Conservation (phyloP, 2,329 filamentous ascomycete genomes). For the Aureobasidium zeae region DNA sequence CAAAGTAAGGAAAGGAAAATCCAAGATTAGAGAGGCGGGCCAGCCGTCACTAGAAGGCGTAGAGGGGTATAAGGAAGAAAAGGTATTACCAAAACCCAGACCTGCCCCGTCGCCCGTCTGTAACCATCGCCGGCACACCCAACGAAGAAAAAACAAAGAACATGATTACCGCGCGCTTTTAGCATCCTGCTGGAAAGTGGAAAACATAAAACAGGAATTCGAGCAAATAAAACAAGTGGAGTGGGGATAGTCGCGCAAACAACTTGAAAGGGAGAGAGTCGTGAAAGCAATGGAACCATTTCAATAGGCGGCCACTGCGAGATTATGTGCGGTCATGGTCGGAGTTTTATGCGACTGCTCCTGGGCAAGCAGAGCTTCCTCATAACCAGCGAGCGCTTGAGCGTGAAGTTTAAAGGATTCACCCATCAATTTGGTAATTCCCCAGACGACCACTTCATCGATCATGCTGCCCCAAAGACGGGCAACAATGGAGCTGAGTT, state of each 20-base stretch:
- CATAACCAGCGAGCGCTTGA: slow-evolving; percentile 87
- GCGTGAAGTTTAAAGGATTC: slow-evolving; percentile 96
- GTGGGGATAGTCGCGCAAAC: too few relatives aligned
- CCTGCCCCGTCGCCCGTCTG: slow-evolving; percentile 1
- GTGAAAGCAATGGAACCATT: background rate
- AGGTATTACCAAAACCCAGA: slow-evolving; percentile 15
- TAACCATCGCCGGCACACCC: slow-evolving; percentile 14
- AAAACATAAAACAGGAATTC: slow-evolving; percentile 4
- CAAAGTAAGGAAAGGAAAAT: slow-evolving; percentile 15
- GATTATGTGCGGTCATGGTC: slow-evolving; percentile 33
- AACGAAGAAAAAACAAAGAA: slow-evolving; percentile 12
- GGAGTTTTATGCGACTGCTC: slow-evolving; percentile 34
- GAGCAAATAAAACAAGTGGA: background rate
- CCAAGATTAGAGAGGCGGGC: slow-evolving; percentile 29
- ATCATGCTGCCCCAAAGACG: slow-evolving; percentile 96
- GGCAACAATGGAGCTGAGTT: slow-evolving; percentile 90
- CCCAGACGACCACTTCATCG: slow-evolving; percentile 98
- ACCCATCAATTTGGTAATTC: slow-evolving; percentile 91
- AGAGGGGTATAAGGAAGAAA: slow-evolving; percentile 12
- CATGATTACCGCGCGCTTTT: slow-evolving; percentile 11
- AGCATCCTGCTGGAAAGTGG: slow-evolving; percentile 3
- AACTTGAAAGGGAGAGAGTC: slow-evolving; percentile 2
- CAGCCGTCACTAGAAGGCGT: slow-evolving; percentile 20
- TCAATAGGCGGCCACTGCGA: slow-evolving; percentile 23
- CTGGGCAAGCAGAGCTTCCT: slow-evolving; percentile 58